Conservation (phyloP, 2,329 filamentous ascomycete genomes). For the Hypoxylon sp. region DNA sequence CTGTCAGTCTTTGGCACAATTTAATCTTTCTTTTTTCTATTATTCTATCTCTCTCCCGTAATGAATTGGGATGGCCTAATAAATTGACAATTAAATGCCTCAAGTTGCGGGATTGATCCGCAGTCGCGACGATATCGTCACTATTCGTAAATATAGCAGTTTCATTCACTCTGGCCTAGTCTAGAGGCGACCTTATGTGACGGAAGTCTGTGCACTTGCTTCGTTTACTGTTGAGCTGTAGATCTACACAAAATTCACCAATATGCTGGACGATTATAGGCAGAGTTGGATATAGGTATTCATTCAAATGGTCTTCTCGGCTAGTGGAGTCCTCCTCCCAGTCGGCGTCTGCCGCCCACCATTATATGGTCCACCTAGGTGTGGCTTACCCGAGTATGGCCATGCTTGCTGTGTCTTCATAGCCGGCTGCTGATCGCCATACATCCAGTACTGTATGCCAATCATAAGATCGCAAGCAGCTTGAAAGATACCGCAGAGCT, state of each 20-base stretch:
- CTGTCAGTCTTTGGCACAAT: neutral
- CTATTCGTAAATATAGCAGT: slow-evolving; percentile 6
- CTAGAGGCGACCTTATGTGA: neutral
- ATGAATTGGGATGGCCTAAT: neutral
- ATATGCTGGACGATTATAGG: slow-evolving; percentile 3
- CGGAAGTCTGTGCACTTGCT: slow-evolving; percentile 1
- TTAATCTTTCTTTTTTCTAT: slow-evolving; percentile 5
- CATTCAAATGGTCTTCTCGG: slow-evolving; percentile 53
- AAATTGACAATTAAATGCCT: neutral
- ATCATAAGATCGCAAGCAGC: slow-evolving; percentile 81
- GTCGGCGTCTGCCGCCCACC: slow-evolving; percentile 58
- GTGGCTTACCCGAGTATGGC: slow-evolving; percentile 52
- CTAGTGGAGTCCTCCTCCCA: slow-evolving; percentile 58
- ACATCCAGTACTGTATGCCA: slow-evolving; percentile 81
- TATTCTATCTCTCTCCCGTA: neutral
- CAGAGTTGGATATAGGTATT: slow-evolving; percentile 29
- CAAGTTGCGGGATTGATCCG: neutral
- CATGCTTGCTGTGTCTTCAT: slow-evolving; percentile 48
- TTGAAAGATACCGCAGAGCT: slow-evolving; percentile 86
- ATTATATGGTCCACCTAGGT: slow-evolving; percentile 52
- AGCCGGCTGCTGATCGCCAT: slow-evolving; percentile 66
- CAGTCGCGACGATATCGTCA: slow-evolving; percentile 9
- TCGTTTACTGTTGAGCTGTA: slow-evolving; percentile 20
- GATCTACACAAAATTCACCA: slow-evolving; percentile 8
- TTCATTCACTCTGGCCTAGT: neutral